Evolutionary conservation across 176 grass and related monocot genomes (phyloP).

Genomic region (Cenchrus americanus): DNA sequence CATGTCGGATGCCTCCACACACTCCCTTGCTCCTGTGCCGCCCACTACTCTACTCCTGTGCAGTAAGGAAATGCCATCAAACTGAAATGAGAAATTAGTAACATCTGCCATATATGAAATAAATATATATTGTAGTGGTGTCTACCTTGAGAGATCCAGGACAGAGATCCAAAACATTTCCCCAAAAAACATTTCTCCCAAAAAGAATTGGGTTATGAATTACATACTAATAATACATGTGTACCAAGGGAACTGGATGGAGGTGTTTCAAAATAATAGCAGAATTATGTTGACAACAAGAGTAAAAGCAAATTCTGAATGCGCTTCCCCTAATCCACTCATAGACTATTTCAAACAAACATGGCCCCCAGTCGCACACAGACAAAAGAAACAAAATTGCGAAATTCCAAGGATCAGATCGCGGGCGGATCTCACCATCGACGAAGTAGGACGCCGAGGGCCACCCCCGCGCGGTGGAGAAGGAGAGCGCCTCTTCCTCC

Average conservation of each 20-base stretch:
- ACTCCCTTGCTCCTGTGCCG: too few relatives aligned
- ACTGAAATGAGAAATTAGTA: too few relatives aligned
- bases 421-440: constrained; percentile 47
- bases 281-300: neutral
- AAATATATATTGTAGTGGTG: too few relatives aligned
- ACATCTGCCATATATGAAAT: too few relatives aligned
- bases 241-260: neutral
- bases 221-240: neutral
- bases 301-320: neutral
- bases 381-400: neutral
- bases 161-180: neutral
- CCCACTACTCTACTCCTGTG: too few relatives aligned
- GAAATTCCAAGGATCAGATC: constrained; percentile 18
- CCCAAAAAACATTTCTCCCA: too few relatives aligned
- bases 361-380: neutral
- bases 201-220: neutral
- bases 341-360: neutral
- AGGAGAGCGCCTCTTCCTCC: constrained; percentile 73
- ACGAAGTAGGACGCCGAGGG: constrained; percentile 78
- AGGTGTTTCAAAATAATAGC: neutral
- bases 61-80: too few relatives aligned
- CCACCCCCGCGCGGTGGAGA: constrained; percentile 67
- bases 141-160: too few relatives aligned
- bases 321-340: neutral
- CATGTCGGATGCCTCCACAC: too few relatives aligned